Percentiles rank a stretch among this genome's conserved stretches.
Evolutionary conservation across 768 basidiomycete species (phyloP).

Genomic region (Coprinopsis sp.): DNA sequence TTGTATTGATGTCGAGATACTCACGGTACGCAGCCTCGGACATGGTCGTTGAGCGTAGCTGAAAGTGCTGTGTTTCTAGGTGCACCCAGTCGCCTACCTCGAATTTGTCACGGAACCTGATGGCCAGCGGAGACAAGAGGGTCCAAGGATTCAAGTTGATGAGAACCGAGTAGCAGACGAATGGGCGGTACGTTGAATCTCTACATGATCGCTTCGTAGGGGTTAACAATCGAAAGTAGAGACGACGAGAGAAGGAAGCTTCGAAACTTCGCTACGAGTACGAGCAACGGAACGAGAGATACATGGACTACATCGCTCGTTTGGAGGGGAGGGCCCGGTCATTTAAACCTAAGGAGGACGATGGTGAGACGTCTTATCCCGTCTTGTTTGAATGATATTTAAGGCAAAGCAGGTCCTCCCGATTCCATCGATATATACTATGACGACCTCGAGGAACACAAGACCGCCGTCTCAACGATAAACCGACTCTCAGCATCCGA

Average conservation of each 20-base stretch:
- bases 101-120: constrained; percentile 55
- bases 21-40: constrained; percentile 41
- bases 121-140: constrained; percentile 46
- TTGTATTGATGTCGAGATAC: constrained; percentile 68
- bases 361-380: constrained; percentile 10
- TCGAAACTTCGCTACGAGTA: constrained; percentile 52
- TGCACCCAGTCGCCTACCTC: constrained; percentile 75
- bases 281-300: constrained; percentile 48
- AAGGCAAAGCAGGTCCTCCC: constrained; percentile 18
- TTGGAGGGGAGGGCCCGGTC: constrained; percentile 54
- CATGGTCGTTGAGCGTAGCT: too few species aligned
- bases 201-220: not conserved
- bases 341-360: constrained; percentile 35
- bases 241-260: constrained; percentile 52
- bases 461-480: constrained; percentile 40
- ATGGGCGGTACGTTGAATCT: constrained; percentile 63
- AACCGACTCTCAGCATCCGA: constrained; percentile 36
- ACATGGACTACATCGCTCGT: constrained; percentile 61
- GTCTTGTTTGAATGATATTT: constrained; percentile 27
- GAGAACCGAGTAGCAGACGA: constrained; percentile 53
- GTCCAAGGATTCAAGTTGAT: constrained; percentile 67
- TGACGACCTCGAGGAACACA: constrained; percentile 59
- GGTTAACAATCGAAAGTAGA: constrained; percentile 31
- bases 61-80: constrained; percentile 30
- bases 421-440: constrained; percentile 53